phyloP scores from a whole-genome alignment of 768 basidiomycete genomes.

The Mycena alexandri region DNA sequence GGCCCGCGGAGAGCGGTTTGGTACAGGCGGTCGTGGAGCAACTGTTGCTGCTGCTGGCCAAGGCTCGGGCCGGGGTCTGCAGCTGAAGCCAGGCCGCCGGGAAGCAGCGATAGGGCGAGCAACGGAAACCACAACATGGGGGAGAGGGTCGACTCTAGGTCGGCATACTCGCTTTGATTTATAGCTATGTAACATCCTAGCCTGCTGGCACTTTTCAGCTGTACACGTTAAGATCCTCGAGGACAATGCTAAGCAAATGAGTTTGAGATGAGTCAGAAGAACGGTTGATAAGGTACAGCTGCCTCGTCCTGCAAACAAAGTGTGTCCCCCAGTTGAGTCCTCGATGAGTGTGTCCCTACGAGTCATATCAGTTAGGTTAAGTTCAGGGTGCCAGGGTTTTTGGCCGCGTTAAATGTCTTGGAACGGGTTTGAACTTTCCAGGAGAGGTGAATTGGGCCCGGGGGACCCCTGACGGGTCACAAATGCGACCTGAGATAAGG shows the following conservation, averaged over 20 bases:
- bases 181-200: not conserved
- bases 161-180: not conserved
- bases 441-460: no score
- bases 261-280: slow-evolving; percentile 3
- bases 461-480: no score
- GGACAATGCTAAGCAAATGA: slow-evolving; percentile 14
- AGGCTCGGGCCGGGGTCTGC: slow-evolving; percentile 21
- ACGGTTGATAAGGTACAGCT: not conserved
- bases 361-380: no score
- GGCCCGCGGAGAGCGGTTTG: slow-evolving; percentile 49
- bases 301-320: no score
- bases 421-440: no score
- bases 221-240: slow-evolving; percentile 5
- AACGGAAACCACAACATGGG: slow-evolving; percentile 22
- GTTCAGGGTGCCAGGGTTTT: no score
- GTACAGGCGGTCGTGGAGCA: slow-evolving; percentile 44
- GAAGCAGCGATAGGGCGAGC: not conserved
- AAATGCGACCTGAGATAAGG: no score
- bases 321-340: no score
- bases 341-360: no score
- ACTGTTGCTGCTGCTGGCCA: slow-evolving; percentile 40
- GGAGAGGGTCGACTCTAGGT: not conserved
- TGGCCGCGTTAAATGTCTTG: no score
- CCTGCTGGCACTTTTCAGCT: not conserved
- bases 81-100: slow-evolving; percentile 1